Evolutionary conservation across 2,329 filamentous ascomycete species (phyloP).

Genomic region (Clonostachys sp.): DNA sequence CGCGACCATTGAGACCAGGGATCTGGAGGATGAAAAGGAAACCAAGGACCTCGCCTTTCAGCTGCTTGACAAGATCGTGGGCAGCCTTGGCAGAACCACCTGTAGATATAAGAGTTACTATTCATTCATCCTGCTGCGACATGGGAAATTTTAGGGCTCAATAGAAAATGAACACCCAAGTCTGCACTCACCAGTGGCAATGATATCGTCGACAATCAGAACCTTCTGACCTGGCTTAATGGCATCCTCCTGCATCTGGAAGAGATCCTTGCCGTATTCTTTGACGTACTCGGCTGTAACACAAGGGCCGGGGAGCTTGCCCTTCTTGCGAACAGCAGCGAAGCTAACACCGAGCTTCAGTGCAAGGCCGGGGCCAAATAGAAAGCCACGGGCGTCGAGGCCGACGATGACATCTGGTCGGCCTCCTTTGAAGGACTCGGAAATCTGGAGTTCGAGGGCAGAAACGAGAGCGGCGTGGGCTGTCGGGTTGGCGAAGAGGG

Average conservation of each 20-base stretch:
- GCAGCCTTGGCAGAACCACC: conserved; percentile 90
- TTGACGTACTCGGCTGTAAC: conserved; percentile 85
- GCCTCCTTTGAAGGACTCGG: conserved; percentile 51
- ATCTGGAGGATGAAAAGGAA: conserved; percentile 97
- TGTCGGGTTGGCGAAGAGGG: conserved; percentile 76
- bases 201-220: conserved; percentile 94
- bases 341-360: conserved; percentile 79
- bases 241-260: conserved; percentile 89
- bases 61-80: conserved; percentile 77
- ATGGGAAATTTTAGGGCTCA: not conserved
- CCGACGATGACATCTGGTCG: conserved; percentile 89
- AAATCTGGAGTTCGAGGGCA: conserved; percentile 80
- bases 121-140: not conserved
- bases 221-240: conserved; percentile 86
- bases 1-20: conserved; percentile 84
- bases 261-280: conserved; percentile 92
- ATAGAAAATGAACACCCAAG: not conserved
- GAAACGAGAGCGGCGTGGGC: conserved; percentile 75
- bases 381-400: conserved; percentile 88
- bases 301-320: conserved; percentile 89
- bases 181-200: conserved; percentile 77
- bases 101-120: conserved; percentile 26
- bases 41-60: conserved; percentile 80
- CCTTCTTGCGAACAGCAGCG: conserved; percentile 89
- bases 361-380: conserved; percentile 89